A percentile compares a stretch with the other conserved stretches of the same genome.
These are phyloP conservation scores for Venturia nashicola DNA, from an alignment of 2,329 filamentous ascomycete species.

Conservation along the genomic window DNA sequence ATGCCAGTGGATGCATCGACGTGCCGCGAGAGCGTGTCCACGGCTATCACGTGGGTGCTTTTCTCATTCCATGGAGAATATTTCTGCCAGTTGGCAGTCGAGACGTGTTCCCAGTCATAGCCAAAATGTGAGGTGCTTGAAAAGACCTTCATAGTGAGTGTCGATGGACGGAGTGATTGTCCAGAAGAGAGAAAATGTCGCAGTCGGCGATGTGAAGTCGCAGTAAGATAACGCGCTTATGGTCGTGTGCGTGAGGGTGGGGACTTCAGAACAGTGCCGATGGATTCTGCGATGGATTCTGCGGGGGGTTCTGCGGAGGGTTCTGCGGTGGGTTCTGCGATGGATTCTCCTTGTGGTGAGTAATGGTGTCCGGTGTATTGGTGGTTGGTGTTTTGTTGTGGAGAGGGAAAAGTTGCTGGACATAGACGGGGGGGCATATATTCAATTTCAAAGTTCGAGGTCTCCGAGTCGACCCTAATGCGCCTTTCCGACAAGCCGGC, in stretches of 20 bases:
- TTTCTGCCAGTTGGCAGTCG: slow-evolving; percentile 94
- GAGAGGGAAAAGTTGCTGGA: not conserved
- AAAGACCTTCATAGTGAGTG: slow-evolving; percentile 75
- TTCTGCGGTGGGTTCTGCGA: too few species aligned
- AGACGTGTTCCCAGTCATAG: slow-evolving; percentile 98
- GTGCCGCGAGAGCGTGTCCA: slow-evolving; percentile 74
- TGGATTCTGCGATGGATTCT: too few species aligned
- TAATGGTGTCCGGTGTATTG: not conserved
- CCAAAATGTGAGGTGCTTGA: slow-evolving; percentile 80
- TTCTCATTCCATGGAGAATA: slow-evolving; percentile 99
- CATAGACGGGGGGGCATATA: not conserved
- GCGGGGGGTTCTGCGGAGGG: too few species aligned
- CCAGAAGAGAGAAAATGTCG: not conserved
- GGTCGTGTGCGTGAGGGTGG: not conserved
- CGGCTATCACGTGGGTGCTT: slow-evolving; percentile 89
- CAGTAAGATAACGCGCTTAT: not conserved
- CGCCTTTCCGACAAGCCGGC: not conserved
- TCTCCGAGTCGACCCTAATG: not conserved
- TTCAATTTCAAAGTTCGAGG: not conserved
- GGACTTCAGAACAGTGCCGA: not conserved
- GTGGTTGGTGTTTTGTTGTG: not conserved
- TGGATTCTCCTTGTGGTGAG: not conserved
- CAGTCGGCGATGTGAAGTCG: not conserved
- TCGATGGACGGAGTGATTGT: not conserved
- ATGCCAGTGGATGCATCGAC: slow-evolving; percentile 55